Evolutionary conservation across 2,329 filamentous ascomycete genomes (phyloP).

Genomic region (Cladosporium sp.): DNA sequence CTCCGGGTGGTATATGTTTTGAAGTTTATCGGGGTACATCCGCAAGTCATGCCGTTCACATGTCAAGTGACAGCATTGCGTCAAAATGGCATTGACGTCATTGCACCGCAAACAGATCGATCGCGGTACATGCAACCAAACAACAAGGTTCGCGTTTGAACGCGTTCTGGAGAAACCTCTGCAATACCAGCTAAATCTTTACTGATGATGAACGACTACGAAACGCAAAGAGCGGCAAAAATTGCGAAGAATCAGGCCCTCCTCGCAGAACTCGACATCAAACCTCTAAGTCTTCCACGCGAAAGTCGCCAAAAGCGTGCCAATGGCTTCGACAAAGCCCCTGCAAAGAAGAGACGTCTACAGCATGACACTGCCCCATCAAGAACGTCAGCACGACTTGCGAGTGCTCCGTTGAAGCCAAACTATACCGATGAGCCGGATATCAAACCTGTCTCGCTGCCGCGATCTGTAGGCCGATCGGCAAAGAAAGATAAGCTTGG

Average conservation of each 20-base stretch:
- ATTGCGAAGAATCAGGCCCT: conserved; percentile 49
- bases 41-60: too few species aligned
- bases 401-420: conserved; percentile 34
- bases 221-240: conserved; percentile 44
- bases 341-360: conserved; percentile 41
- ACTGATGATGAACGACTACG: conserved; percentile 40
- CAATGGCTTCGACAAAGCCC: conserved; percentile 10
- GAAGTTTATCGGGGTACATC: too few species aligned
- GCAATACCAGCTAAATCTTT: neutral
- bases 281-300: conserved; percentile 20
- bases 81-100: neutral
- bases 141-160: neutral
- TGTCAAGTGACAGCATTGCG: too few species aligned
- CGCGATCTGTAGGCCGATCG: conserved; percentile 17
- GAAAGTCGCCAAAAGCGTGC: conserved; percentile 4
- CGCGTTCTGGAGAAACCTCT: neutral
- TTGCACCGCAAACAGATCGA: neutral
- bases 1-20: too few species aligned
- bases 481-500: conserved; percentile 12
- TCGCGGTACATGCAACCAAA: neutral
- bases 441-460: conserved; percentile 22
- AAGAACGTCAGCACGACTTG: conserved; percentile 47
- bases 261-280: conserved; percentile 45
- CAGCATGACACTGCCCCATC: conserved; percentile 32
- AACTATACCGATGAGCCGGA: conserved; percentile 37